Base-by-base conservation (phyloP, 768 basidiomycete species). In the Lyophyllum atratum region DNA sequence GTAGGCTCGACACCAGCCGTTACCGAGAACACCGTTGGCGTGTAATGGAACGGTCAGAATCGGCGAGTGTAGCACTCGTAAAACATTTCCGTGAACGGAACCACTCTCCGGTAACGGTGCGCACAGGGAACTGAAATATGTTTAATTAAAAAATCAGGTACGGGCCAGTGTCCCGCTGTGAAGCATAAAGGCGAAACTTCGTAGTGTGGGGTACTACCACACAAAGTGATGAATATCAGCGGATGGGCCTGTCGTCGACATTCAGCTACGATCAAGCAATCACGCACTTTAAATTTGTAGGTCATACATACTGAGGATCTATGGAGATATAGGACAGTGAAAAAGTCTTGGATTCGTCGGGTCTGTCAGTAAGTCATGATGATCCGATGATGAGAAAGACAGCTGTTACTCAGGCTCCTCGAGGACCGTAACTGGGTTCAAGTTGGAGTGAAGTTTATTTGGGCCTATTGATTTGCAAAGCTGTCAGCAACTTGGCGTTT, bases 361-460 rank as follows among this genome's bases (percentile, higher is more conserved):
- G 17, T 22, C n/a, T 37, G 49, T 49, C 26, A 44, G 8, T 44
- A n/a, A n/a, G 48, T 43, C 15, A 25, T 11, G 49, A 45, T 56
- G 55, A 56, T 51, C 49, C 55, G 49, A 56, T 56, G 55, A 50
- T 56, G 43, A 24, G 29, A 21, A 56, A 8, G 24, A 21, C 45
- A 17, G 10, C 1, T 12, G 53, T 25, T n/a, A n/a, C n/a, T n/a
- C n/a, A n/a, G n/a, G n/a, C n/a, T n/a, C n/a, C n/a, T n/a, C n/a
- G n/a, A n/a, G n/a, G n/a, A n/a, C n/a, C n/a, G n/a, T n/a, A n/a
- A n/a, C n/a, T n/a, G n/a, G n/a, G n/a, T n/a, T n/a, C n/a, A n/a
- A n/a, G n/a, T n/a, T n/a, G n/a, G n/a, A n/a, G n/a, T n/a, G n/a
- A 39, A 1, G 29, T 19, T n/a, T 55, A 34, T 55, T 55, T 55